phyloP scores from a whole-genome alignment of 2,329 filamentous ascomycete genomes.

The Fusarium continuum region DNA sequence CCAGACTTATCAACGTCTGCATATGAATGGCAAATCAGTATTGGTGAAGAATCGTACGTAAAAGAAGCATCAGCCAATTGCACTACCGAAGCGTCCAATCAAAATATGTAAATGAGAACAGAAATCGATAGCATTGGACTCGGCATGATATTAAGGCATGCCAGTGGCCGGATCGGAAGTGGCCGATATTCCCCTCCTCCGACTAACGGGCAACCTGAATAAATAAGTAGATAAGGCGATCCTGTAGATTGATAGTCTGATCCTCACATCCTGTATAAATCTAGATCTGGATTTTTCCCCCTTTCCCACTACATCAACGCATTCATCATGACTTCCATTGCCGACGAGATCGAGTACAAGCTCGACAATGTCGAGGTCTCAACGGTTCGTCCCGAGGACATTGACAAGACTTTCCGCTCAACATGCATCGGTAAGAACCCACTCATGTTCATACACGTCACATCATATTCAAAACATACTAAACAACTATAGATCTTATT shows the following conservation, averaged over 20 bases:
- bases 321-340: constrained; percentile 48
- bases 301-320: background rate
- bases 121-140: constrained; percentile 7
- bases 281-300: background rate
- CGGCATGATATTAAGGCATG: constrained; percentile 12
- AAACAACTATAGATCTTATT: constrained; percentile 61
- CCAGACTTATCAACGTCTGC: background rate
- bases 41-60: constrained; percentile 6
- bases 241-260: background rate
- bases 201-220: constrained; percentile 18
- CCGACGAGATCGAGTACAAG: constrained; percentile 62
- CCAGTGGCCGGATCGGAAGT: constrained; percentile 43
- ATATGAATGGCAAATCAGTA: background rate
- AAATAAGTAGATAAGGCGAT: constrained; percentile 35
- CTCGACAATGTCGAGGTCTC: constrained; percentile 64
- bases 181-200: constrained; percentile 43
- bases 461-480: background rate
- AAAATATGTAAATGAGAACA: background rate
- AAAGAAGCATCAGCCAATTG: background rate
- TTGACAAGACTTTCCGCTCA: constrained; percentile 69
- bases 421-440: constrained; percentile 65
- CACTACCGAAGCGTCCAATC: constrained; percentile 28
- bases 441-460: background rate
- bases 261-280: background rate
- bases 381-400: constrained; percentile 60